Evolutionary conservation across 495 filamentous ascomycete genomes (phyloP).

Genomic region (Cairneyella variabilis): DNA sequence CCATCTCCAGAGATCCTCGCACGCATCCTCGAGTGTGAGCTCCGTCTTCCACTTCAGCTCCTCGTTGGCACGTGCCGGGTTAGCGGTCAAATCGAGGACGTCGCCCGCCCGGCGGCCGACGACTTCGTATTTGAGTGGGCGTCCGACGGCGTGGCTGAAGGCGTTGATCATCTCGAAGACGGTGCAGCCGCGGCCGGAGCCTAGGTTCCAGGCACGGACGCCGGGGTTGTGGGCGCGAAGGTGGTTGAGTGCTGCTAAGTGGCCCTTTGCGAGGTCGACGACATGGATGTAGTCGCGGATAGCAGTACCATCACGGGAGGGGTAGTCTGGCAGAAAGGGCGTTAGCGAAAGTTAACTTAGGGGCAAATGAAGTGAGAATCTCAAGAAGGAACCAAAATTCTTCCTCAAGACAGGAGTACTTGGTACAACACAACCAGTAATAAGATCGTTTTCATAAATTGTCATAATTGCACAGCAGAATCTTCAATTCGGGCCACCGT

Average conservation of each 20-base stretch:
- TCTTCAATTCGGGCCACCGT: too few relatives aligned
- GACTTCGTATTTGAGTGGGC: constrained; percentile 81
- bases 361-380: too few relatives aligned
- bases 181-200: constrained; percentile 91
- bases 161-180: constrained; percentile 97
- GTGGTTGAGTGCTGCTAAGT: constrained; percentile 88
- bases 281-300: constrained; percentile 81
- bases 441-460: too few relatives aligned
- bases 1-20: constrained; percentile 94
- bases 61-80: constrained; percentile 78
- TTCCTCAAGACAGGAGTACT: too few relatives aligned
- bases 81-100: constrained; percentile 90
- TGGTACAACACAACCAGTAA: too few relatives aligned
- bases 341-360: neutral
- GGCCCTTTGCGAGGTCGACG: constrained; percentile 82
- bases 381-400: too few relatives aligned
- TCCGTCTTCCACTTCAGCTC: constrained; percentile 93
- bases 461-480: too few relatives aligned
- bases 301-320: constrained; percentile 74
- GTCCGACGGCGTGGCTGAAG: constrained; percentile 82
- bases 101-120: constrained; percentile 81
- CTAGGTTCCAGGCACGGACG: constrained; percentile 94
- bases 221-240: constrained; percentile 86
- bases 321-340: constrained; percentile 64
- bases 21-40: constrained; percentile 86